Percentiles rank a stretch among this genome's conserved stretches.
Evolutionary conservation across 2,329 filamentous ascomycete species (phyloP).

Genomic region (Trichoderma sp.): DNA sequence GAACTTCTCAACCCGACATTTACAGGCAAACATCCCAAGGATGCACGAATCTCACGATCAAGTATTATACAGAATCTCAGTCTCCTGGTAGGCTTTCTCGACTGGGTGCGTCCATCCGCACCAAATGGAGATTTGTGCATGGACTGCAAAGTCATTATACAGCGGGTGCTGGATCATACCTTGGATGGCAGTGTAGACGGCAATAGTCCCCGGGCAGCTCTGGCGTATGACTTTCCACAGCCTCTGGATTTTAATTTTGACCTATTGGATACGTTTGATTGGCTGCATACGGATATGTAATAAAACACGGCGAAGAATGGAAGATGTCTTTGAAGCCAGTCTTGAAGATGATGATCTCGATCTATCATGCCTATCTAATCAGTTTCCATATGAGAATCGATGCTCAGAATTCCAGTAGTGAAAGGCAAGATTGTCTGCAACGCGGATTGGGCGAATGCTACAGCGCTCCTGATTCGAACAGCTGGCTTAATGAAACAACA

Average conservation of each 20-base stretch:
- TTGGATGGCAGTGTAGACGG: slow-evolving; percentile 35
- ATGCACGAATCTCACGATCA: slow-evolving; percentile 42
- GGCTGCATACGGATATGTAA: slow-evolving; percentile 27
- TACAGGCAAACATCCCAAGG: slow-evolving; percentile 34
- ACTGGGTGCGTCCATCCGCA: slow-evolving; percentile 48
- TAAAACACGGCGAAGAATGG: background rate
- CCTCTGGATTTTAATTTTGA: slow-evolving; percentile 41
- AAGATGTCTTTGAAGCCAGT: background rate
- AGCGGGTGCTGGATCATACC: slow-evolving; percentile 49
- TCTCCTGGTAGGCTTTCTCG: slow-evolving; percentile 50
- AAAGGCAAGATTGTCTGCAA: too few species aligned
- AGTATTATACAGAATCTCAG: slow-evolving; percentile 52
- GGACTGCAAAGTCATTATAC: slow-evolving; percentile 48
- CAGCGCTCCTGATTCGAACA: too few species aligned
- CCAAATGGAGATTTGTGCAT: slow-evolving; percentile 49
- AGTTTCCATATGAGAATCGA: too few species aligned
- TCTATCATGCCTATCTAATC: too few species aligned
- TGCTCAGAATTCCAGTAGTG: too few species aligned
- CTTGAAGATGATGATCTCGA: too few species aligned
- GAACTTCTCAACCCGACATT: slow-evolving; percentile 47
- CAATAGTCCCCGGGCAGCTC: slow-evolving; percentile 27
- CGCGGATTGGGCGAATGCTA: too few species aligned
- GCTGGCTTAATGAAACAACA: too few species aligned
- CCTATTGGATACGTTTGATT: slow-evolving; percentile 43
- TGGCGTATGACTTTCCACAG: slow-evolving; percentile 17